Evolutionary conservation across 768 basidiomycete species (phyloP).

Genomic region (Chiua virens): DNA sequence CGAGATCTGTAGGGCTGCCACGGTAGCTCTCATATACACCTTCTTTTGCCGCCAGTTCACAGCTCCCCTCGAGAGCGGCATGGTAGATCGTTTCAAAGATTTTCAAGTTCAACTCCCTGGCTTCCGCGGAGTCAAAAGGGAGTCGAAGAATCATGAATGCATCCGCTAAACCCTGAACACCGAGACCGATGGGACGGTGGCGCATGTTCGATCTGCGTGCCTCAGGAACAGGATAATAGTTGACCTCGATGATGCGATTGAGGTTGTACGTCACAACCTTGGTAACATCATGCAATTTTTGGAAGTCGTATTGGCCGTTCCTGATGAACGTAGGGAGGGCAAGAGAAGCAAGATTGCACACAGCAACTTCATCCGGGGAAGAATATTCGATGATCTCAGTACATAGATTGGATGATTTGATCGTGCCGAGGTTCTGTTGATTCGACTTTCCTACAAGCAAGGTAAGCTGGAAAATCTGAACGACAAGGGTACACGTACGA

Average conservation of each 20-base stretch:
- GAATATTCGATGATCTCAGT: conserved; percentile 99
- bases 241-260: conserved; percentile 91
- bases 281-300: conserved; percentile 89
- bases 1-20: conserved; percentile 87
- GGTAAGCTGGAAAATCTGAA: background rate
- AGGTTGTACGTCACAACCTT: conserved; percentile 94
- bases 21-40: conserved; percentile 88
- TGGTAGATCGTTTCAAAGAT: conserved; percentile 99
- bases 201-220: conserved; percentile 94
- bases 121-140: conserved; percentile 90
- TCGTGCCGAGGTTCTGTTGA: conserved; percentile 96
- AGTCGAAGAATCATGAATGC: conserved; percentile 96
- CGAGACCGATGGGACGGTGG: conserved; percentile 95
- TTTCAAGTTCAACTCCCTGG: conserved; percentile 85
- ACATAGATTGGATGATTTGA: conserved; percentile 99
- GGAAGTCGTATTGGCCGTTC: conserved; percentile 86
- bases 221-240: conserved; percentile 94
- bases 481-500: conserved; percentile 45
- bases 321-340: conserved; percentile 91
- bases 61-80: conserved; percentile 86
- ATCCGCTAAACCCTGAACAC: conserved; percentile 97
- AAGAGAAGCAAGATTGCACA: conserved; percentile 97
- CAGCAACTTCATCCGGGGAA: conserved; percentile 94
- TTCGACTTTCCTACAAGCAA: conserved; percentile 83
- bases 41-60: conserved; percentile 75